Percentiles rank a stretch among this genome's conserved stretches.
These are phyloP conservation scores for Podosphaera fusca DNA, from an alignment of 2,329 filamentous ascomycete species.

Conservation along the genomic window DNA sequence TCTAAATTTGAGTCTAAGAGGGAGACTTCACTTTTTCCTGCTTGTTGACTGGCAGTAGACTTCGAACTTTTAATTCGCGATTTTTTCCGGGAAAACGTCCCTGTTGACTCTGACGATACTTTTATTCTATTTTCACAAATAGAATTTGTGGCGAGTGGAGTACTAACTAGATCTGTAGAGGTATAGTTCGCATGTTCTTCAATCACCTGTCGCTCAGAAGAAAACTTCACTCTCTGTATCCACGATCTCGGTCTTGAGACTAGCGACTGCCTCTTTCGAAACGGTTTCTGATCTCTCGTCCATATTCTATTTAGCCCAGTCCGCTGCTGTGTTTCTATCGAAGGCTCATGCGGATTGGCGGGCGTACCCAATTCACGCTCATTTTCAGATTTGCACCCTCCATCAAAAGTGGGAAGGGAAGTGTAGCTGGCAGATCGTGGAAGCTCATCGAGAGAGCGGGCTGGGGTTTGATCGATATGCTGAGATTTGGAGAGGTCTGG, in stretches of 20 bases:
- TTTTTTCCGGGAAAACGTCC: conserved; percentile 25
- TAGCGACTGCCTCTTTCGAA: conserved; percentile 15
- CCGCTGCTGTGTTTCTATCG: conserved; percentile 4
- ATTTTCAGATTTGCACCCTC: conserved; percentile 7
- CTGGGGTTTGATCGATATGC: conserved; percentile 7
- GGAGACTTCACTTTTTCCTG: conserved; percentile 4
- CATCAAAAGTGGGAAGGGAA: conserved; percentile 22
- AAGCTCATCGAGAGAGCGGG: conserved; percentile 15
- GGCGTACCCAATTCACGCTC: conserved; percentile 7
- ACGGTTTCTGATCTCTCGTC: conserved; percentile 11
- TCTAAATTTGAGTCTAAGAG: conserved; percentile 1
- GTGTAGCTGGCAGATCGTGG: conserved; percentile 35
- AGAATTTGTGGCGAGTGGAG: conserved; percentile 14
- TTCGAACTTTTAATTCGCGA: conserved; percentile 23
- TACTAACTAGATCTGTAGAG: conserved; percentile 17
- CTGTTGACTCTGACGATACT: conserved; percentile 25
- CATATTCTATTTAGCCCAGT: conserved; percentile 5
- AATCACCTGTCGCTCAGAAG: conserved; percentile 11
- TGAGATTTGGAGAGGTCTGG: conserved; percentile 12
- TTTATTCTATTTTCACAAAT: conserved; percentile 18
- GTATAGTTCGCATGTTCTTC: conserved; percentile 7
- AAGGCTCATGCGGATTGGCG: conserved; percentile 1
- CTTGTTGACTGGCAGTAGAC: conserved; percentile 19
- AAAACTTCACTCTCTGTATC: conserved; percentile 15
- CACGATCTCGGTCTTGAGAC: conserved; percentile 16